These are phyloP conservation scores for Fonsecaea erecta DNA, from an alignment of 2,329 filamentous ascomycete species.

Conservation along the genomic window DNA sequence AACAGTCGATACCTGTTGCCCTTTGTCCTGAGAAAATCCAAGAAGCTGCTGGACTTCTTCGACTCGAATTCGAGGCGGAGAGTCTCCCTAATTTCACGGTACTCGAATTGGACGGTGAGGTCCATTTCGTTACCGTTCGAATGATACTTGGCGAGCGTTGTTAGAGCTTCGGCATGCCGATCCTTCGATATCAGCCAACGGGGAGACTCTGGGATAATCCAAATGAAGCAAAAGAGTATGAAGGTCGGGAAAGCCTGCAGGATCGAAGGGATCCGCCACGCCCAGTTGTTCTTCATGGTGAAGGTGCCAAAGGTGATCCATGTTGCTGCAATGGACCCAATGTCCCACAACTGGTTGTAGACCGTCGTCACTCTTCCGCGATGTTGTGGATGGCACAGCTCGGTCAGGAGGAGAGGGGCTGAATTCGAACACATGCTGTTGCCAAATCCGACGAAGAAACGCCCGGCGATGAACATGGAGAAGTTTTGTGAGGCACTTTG, in stretches of 20 bases:
- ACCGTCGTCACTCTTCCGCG: conserved; percentile 54
- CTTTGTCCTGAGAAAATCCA: conserved; percentile 65
- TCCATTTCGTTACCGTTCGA: conserved; percentile 46
- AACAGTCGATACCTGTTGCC: conserved; percentile 61
- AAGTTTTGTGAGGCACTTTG: conserved; percentile 37
- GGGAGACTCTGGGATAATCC: conserved; percentile 70
- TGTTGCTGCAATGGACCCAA: conserved; percentile 56
- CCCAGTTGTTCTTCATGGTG: conserved; percentile 51
- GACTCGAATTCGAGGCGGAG: conserved; percentile 58
- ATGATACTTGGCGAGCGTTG: conserved; percentile 45
- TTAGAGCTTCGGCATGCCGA: conserved; percentile 38
- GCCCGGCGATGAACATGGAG: conserved; percentile 61
- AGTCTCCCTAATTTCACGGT: conserved; percentile 68
- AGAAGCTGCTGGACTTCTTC: conserved; percentile 56
- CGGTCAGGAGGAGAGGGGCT: conserved; percentile 46
- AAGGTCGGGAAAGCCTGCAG: conserved; percentile 68
- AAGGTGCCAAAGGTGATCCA: conserved; percentile 55
- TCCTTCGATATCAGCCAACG: conserved; percentile 59
- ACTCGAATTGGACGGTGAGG: conserved; percentile 66
- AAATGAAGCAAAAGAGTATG: conserved; percentile 58
- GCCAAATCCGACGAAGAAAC: conserved; percentile 70
- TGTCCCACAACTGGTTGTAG: conserved; percentile 61
- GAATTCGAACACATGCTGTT: conserved; percentile 22
- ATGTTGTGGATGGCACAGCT: conserved; percentile 56
- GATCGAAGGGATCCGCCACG: conserved; percentile 68